Conservation (phyloP, 2,329 filamentous ascomycete genomes). For the Paraphaeosphaeria minitans region DNA sequence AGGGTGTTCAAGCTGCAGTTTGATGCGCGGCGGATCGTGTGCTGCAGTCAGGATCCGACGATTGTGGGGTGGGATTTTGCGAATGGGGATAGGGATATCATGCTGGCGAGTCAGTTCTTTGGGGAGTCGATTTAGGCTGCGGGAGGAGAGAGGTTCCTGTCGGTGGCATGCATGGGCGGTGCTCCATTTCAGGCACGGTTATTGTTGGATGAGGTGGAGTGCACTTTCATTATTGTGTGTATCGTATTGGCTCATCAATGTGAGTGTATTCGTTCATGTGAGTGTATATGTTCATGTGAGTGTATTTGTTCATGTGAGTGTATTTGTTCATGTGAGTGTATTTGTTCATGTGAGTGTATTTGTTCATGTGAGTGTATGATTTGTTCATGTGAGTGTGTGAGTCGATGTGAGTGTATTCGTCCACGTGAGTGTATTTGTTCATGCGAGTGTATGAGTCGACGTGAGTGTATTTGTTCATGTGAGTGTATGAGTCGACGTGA, state of each 20-base stretch:
- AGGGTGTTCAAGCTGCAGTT: conserved; percentile 97
- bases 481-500: too few species aligned
- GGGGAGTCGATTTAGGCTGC: conserved; percentile 47
- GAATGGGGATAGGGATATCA: conserved; percentile 78
- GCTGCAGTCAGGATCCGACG: conserved; percentile 86
- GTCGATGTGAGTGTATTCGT: too few species aligned
- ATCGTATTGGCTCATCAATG: neutral
- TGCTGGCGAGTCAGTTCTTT: conserved; percentile 80
- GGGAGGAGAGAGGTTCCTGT: neutral
- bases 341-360: too few species aligned
- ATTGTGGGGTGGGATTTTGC: conserved; percentile 99
- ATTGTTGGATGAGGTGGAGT: neutral
- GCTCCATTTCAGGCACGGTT: neutral
- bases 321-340: too few species aligned
- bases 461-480: too few species aligned
- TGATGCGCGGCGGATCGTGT: conserved; percentile 89
- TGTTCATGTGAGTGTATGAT: too few species aligned
- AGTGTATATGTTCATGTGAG: too few species aligned
- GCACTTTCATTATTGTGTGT: neutral
- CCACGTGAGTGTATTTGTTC: too few species aligned
- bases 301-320: too few species aligned
- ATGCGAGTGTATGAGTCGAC: too few species aligned
- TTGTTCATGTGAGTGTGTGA: too few species aligned
- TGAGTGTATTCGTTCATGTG: too few species aligned
- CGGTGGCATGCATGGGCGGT: neutral